Conservation (phyloP, 2,329 filamentous ascomycete species). For the Chalaropsis thielavioides region DNA sequence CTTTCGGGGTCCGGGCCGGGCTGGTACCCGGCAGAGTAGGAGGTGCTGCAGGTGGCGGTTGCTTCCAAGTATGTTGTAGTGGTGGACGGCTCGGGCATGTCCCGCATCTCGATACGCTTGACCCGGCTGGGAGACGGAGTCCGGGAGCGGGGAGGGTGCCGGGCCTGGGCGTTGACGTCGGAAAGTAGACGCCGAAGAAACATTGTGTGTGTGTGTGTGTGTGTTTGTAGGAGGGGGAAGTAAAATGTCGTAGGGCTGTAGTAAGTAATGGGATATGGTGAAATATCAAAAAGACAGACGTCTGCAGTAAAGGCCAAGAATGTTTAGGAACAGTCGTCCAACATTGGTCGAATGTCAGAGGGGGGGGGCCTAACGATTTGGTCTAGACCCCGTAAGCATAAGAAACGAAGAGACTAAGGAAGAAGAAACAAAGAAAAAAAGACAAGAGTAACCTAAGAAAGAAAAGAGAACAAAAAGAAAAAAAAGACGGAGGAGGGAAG, state of each 20-base stretch:
- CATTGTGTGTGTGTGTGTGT: not conserved
- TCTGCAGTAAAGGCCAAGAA: not conserved
- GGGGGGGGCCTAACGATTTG: not conserved
- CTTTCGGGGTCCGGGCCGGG: constrained; percentile 12
- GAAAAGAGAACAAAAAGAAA: not conserved
- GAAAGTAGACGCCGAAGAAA: not conserved
- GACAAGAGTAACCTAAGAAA: not conserved
- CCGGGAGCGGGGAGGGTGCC: constrained; percentile 15
- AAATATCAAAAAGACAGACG: not conserved
- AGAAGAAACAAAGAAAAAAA: not conserved
- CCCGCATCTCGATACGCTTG: constrained; percentile 16
- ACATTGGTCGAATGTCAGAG: not conserved
- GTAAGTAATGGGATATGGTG: not conserved
- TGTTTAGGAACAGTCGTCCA: not conserved
- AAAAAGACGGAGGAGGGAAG: too few relatives aligned
- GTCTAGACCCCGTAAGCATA: not conserved
- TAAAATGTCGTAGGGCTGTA: not conserved
- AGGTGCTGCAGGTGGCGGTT: constrained; percentile 7
- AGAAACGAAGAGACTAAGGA: not conserved
- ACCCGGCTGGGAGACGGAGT: constrained; percentile 13
- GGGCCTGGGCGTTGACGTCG: constrained; percentile 12
- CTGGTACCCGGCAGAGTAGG: constrained; percentile 9
- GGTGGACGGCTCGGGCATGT: constrained; percentile 15
- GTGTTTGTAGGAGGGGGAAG: not conserved
- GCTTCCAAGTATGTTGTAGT: constrained; percentile 5